Evolutionary conservation across 768 basidiomycete genomes (phyloP).

Genomic region (Collybia mongolica): DNA sequence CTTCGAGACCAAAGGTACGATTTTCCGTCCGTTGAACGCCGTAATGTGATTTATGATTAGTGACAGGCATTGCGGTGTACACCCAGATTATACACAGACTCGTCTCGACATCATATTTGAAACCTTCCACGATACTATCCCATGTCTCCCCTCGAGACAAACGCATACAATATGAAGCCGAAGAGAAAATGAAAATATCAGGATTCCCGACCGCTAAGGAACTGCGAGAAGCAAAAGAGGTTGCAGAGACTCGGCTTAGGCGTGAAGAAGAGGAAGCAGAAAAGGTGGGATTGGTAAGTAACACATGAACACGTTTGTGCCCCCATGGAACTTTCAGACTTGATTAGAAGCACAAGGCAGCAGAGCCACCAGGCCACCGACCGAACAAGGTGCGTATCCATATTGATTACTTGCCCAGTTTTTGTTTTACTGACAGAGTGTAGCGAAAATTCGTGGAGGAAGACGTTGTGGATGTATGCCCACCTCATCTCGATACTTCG

Average conservation of each 20-base stretch:
- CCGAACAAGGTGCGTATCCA: slow-evolving; percentile 54
- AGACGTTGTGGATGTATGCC: slow-evolving; percentile 65
- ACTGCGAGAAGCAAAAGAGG: slow-evolving; percentile 67
- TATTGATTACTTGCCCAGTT: background rate
- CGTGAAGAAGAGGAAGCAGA: slow-evolving; percentile 75
- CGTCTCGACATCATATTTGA: slow-evolving; percentile 72
- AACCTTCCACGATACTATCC: slow-evolving; percentile 73
- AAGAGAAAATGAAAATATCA: slow-evolving; percentile 70
- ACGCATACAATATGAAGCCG: slow-evolving; percentile 74
- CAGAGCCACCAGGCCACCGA: slow-evolving; percentile 45
- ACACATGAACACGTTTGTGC: background rate
- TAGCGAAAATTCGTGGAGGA: slow-evolving; percentile 49
- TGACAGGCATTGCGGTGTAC: slow-evolving; percentile 40
- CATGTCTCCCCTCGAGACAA: slow-evolving; percentile 82
- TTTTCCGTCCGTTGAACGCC: background rate
- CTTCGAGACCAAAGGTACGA: slow-evolving; percentile 58
- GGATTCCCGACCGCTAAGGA: slow-evolving; percentile 84
- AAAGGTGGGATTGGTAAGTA: slow-evolving; percentile 67
- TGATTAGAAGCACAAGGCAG: slow-evolving; percentile 61
- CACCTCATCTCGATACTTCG: background rate
- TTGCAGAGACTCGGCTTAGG: slow-evolving; percentile 60
- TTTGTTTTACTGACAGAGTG: background rate
- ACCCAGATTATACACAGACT: slow-evolving; percentile 66
- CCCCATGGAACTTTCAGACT: slow-evolving; percentile 19
- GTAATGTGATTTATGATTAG: no score